Percentiles rank a stretch among this genome's conserved stretches.
Evolutionary conservation across 1,284 basidiomycete genomes (phyloP).

Genomic region (Naganishia albida): DNA sequence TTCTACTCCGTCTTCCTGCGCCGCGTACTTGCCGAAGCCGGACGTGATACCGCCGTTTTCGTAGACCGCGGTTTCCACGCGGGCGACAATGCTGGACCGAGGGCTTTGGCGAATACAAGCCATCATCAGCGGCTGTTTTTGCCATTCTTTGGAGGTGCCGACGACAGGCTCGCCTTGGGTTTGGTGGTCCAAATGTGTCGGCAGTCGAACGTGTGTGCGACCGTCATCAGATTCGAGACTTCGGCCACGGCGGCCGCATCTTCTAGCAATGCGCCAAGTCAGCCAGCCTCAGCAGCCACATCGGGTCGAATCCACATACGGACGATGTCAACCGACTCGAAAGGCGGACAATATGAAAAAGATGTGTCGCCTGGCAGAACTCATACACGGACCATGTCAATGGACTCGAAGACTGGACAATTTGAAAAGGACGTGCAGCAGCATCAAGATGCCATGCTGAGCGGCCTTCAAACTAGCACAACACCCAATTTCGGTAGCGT

Average conservation of each 20-base stretch:
- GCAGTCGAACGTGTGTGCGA: slow-evolving; percentile 65
- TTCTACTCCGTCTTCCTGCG: slow-evolving; percentile 78
- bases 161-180: slow-evolving; percentile 79
- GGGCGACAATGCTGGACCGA: slow-evolving; percentile 37
- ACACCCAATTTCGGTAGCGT: slow-evolving; percentile 14
- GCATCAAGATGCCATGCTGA: slow-evolving; percentile 23
- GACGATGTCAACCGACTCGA: slow-evolving; percentile 12
- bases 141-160: slow-evolving; percentile 88
- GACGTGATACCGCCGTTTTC: slow-evolving; percentile 73
- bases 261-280: background rate
- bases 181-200: slow-evolving; percentile 76
- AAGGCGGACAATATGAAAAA: slow-evolving; percentile 17
- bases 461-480: slow-evolving; percentile 10
- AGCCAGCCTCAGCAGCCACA: background rate
- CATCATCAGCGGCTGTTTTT: slow-evolving; percentile 69
- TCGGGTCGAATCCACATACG: background rate
- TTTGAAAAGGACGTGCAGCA: slow-evolving; percentile 25
- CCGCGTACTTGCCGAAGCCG: slow-evolving; percentile 67
- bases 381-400: slow-evolving; percentile 5
- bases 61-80: slow-evolving; percentile 66
- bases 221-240: slow-evolving; percentile 54
- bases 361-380: background rate
- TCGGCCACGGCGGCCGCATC: background rate
- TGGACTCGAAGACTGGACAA: slow-evolving; percentile 15
- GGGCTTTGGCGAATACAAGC: slow-evolving; percentile 4